Evolutionary conservation across 2,329 filamentous ascomycete genomes (phyloP).

Genomic region (Emericellopsis atlantica): DNA sequence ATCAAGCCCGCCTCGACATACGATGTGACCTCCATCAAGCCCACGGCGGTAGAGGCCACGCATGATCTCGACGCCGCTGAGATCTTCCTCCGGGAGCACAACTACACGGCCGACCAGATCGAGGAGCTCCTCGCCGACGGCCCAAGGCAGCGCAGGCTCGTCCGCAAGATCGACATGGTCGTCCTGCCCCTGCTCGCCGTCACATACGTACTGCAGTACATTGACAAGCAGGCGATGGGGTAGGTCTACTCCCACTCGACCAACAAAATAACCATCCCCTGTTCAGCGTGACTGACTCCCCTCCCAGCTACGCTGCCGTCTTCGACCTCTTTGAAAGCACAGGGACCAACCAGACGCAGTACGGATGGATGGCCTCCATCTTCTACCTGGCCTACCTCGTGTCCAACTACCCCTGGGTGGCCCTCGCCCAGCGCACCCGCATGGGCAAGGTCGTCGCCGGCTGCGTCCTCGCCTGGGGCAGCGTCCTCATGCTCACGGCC

Average conservation of each 20-base stretch:
- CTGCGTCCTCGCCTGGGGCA: constrained; percentile 20
- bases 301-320: constrained; percentile 21
- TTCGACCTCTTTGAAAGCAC: constrained; percentile 24
- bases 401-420: constrained; percentile 24
- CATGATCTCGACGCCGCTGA: constrained; percentile 32
- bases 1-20: too few species aligned
- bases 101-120: constrained; percentile 26
- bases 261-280: too few species aligned
- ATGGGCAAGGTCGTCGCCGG: constrained; percentile 20
- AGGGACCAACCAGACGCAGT: constrained; percentile 28
- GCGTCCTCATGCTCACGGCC: constrained; percentile 27
- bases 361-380: constrained; percentile 41
- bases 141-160: constrained; percentile 12
- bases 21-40: not conserved
- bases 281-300: constrained; percentile 10
- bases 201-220: constrained; percentile 28
- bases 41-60: not conserved
- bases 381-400: constrained; percentile 39
- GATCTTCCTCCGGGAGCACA: constrained; percentile 33
- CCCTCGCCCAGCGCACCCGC: constrained; percentile 18
- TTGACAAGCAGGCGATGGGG: constrained; percentile 36
- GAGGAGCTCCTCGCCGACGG: constrained; percentile 30
- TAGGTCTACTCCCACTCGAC: constrained; percentile 5
- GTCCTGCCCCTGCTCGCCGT: constrained; percentile 36
- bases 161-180: constrained; percentile 33